Conservation (phyloP, 305 asterid species). For the Fraxinus xanthoxyloides region DNA sequence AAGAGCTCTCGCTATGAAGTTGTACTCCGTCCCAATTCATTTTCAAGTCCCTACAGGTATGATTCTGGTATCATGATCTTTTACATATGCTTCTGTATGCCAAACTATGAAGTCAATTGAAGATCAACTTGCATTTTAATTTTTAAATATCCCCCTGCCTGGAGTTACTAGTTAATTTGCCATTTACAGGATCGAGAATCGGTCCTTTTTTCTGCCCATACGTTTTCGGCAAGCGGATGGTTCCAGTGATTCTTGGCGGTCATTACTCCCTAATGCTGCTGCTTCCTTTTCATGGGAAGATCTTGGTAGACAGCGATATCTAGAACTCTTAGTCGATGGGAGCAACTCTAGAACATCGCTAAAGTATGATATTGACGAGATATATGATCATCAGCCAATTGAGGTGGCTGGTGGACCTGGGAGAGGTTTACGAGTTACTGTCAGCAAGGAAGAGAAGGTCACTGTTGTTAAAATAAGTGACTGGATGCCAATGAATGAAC, state of each 20-base stretch:
- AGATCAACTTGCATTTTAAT: conserved; percentile 13
- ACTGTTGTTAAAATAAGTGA: conserved; percentile 86
- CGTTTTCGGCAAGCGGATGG: conserved; percentile 88
- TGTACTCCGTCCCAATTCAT: conserved; percentile 75
- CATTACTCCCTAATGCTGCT: conserved; percentile 80
- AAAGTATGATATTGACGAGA: conserved; percentile 85
- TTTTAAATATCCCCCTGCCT: conserved; percentile 12
- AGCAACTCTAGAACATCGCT: conserved; percentile 59
- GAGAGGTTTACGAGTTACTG: conserved; percentile 64
- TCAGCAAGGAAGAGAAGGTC: conserved; percentile 84
- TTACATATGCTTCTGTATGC: conserved; percentile 2
- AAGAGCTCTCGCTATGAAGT: conserved; percentile 78
- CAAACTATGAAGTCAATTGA: background rate
- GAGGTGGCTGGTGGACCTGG: conserved; percentile 61
- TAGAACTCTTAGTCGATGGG: conserved; percentile 84
- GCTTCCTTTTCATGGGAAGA: conserved; percentile 94
- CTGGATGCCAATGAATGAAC: conserved; percentile 76
- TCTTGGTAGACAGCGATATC: conserved; percentile 70
- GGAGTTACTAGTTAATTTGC: conserved; percentile 27
- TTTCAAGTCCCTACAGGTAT: conserved; percentile 96
- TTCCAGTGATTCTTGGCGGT: conserved; percentile 72
- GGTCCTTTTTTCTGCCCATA: conserved; percentile 71
- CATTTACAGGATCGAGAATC: conserved; percentile 84
- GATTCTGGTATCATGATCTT: conserved; percentile 25
- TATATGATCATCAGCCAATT: conserved; percentile 78